phyloP scores from a whole-genome alignment of 768 basidiomycete genomes.

The Pleurotus ostreatus region DNA sequence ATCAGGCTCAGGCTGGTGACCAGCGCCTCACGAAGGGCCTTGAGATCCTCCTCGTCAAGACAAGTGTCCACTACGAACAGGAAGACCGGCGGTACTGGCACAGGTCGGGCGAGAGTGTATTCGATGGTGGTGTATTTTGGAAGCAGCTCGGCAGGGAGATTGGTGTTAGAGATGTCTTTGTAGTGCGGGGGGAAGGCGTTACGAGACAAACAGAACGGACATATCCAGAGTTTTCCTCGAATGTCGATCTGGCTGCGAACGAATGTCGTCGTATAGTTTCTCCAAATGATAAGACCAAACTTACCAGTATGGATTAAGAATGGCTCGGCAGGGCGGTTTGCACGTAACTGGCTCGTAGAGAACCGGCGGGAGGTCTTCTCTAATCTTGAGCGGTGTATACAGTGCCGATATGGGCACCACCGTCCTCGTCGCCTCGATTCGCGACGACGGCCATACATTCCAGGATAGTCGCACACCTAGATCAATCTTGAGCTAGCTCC shows the following conservation, averaged over 20 bases:
- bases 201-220: conserved; percentile 95
- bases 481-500: conserved; percentile 1
- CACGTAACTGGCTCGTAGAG: conserved; percentile 98
- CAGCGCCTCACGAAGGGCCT: conserved; percentile 91
- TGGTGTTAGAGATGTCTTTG: conserved; percentile 96
- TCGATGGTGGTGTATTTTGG: conserved; percentile 99
- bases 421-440: conserved; percentile 96
- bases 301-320: conserved; percentile 96
- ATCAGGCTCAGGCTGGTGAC: conserved; percentile 91
- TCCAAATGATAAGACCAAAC: conserved; percentile 19
- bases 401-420: conserved; percentile 98
- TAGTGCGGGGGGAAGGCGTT: conserved; percentile 99
- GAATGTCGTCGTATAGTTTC: not conserved
- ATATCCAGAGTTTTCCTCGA: conserved; percentile 98
- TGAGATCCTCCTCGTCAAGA: conserved; percentile 91
- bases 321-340: conserved; percentile 95
- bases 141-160: conserved; percentile 91
- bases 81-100: conserved; percentile 93
- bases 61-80: conserved; percentile 97
- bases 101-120: conserved; percentile 93
- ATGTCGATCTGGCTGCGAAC: conserved; percentile 90
- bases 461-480: conserved; percentile 92
- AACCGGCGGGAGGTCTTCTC: conserved; percentile 93
- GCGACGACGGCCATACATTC: conserved; percentile 98
- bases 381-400: conserved; percentile 91